Conservation (phyloP, 2,329 filamentous ascomycete genomes). For the Chaetomiaceae sp. region DNA sequence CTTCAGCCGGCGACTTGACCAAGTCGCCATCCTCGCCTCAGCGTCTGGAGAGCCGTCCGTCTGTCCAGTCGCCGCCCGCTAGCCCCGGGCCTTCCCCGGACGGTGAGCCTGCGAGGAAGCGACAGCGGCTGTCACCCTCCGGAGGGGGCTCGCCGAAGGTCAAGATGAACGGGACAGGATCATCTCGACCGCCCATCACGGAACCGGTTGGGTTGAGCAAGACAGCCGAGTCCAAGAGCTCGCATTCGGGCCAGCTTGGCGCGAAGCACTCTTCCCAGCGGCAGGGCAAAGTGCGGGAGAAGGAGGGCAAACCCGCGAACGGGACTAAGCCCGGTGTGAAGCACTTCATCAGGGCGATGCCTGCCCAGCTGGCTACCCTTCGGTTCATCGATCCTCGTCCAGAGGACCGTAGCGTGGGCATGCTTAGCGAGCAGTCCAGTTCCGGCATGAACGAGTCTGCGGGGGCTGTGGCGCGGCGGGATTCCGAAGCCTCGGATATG, state of each 20-base stretch:
- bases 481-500: not conserved
- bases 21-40: conserved; percentile 5
- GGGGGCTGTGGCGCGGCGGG: not conserved
- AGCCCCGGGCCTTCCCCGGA: conserved; percentile 7
- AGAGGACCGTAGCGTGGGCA: not conserved
- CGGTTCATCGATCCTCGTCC: conserved; percentile 8
- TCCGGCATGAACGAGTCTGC: not conserved
- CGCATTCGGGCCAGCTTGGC: not conserved
- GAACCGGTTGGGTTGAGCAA: not conserved
- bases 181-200: not conserved
- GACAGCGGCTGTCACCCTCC: conserved; percentile 12
- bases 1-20: conserved; percentile 4
- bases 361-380: conserved; percentile 1
- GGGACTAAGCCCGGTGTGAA: not conserved
- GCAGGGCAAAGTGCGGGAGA: not conserved
- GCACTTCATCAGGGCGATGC: conserved; percentile 5
- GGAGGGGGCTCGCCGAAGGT: not conserved
- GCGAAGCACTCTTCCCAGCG: conserved; percentile 1
- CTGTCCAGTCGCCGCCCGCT: conserved; percentile 14
- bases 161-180: conserved; percentile 1
- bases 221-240: not conserved
- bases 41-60: not conserved
- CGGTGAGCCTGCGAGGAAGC: conserved; percentile 19
- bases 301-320: not conserved
- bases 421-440: not conserved